Percentiles rank a stretch among this genome's conserved stretches.
Evolutionary conservation across 148 eudicot species (phyloP).

Genomic region (Chenopodium quinoa): DNA sequence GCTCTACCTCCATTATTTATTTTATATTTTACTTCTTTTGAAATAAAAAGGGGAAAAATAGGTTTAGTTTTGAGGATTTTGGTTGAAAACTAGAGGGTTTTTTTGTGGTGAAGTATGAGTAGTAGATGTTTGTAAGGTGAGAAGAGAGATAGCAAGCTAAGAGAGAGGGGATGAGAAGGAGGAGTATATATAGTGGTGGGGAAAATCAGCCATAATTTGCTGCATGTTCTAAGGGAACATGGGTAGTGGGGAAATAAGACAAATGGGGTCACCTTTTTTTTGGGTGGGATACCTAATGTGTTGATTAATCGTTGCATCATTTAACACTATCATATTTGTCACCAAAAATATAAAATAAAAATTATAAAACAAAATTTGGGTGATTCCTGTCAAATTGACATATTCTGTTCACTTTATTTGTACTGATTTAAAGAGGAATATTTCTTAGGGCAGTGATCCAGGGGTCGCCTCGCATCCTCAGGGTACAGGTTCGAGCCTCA

Average conservation of each 20-base stretch:
- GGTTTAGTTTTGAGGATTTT: no score
- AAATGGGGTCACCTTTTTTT: conserved; percentile 33
- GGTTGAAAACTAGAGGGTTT: background rate
- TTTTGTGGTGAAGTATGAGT: background rate
- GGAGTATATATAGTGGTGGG: conserved; percentile 34
- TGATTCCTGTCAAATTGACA: no score
- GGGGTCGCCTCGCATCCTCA: no score
- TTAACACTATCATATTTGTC: background rate
- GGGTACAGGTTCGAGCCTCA: no score
- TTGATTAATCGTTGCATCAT: background rate
- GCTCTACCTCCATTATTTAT: conserved; percentile 49
- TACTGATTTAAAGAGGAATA: no score
- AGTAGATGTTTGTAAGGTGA: background rate
- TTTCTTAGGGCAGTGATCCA: no score
- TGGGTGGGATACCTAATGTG: conserved; percentile 19
- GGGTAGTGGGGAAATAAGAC: conserved; percentile 48
- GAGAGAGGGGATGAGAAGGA: background rate
- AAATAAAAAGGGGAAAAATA: no score
- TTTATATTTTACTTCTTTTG: background rate
- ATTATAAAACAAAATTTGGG: no score
- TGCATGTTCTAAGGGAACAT: conserved; percentile 79
- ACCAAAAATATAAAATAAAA: no score
- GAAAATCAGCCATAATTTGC: conserved; percentile 55
- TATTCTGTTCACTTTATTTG: no score
- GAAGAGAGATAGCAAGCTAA: background rate